phyloP scores from a whole-genome alignment of 768 basidiomycete genomes.

The Kwoniella europaea region DNA sequence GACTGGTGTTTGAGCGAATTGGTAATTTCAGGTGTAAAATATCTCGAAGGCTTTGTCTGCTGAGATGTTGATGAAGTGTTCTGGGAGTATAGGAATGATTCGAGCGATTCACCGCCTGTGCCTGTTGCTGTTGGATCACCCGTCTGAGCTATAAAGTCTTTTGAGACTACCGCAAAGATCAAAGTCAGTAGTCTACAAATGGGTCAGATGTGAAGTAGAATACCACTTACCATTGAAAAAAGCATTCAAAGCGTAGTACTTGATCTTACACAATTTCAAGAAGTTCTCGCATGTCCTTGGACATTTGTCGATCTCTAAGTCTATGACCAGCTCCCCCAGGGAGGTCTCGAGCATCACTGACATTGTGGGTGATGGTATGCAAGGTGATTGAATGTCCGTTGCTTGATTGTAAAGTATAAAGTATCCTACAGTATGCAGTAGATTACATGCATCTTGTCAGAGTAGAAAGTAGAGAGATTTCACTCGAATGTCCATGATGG shows the following conservation, averaged over 20 bases:
- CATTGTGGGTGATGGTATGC: slow-evolving; percentile 62
- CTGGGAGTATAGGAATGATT: slow-evolving; percentile 67
- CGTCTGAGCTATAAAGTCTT: slow-evolving; percentile 93
- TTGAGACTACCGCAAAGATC: slow-evolving; percentile 70
- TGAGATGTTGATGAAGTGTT: slow-evolving; percentile 56
- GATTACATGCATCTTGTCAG: too few relatives aligned
- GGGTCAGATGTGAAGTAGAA: too few relatives aligned
- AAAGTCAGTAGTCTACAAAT: too few relatives aligned
- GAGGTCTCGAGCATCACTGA: slow-evolving; percentile 97
- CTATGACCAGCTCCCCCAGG: slow-evolving; percentile 93
- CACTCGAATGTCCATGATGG: background rate
- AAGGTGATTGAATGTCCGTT: background rate
- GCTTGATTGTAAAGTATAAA: background rate
- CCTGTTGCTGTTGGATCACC: slow-evolving; percentile 97
- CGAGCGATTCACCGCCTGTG: slow-evolving; percentile 87
- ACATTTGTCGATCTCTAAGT: slow-evolving; percentile 87
- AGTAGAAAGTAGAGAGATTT: background rate
- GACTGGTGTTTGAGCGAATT: slow-evolving; percentile 73
- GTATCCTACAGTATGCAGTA: background rate
- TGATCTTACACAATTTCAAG: slow-evolving; percentile 94
- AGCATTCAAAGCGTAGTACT: slow-evolving; percentile 94
- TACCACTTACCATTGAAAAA: slow-evolving; percentile 89
- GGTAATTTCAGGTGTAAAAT: slow-evolving; percentile 80
- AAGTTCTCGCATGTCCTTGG: slow-evolving; percentile 94
- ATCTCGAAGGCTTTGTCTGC: slow-evolving; percentile 64